Evolutionary conservation across 2,329 filamentous ascomycete genomes (phyloP).

Genomic region (Epicoccum nigrum): DNA sequence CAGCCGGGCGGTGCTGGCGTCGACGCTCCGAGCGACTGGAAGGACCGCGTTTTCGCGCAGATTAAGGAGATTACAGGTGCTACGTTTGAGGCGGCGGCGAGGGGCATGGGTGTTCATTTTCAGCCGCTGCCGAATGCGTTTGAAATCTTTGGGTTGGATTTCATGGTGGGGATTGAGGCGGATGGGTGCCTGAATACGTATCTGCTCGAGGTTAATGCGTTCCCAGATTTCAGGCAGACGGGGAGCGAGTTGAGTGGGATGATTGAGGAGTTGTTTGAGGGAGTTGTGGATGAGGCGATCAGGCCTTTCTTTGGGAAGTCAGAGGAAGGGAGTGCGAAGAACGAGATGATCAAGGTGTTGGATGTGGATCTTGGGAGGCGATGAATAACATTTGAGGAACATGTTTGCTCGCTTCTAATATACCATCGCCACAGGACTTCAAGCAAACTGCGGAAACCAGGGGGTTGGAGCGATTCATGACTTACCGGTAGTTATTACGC

Average conservation of each 20-base stretch:
- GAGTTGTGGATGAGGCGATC: slow-evolving; percentile 71
- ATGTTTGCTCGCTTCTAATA: too few species aligned
- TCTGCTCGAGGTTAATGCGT: slow-evolving; percentile 92
- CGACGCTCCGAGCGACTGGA: slow-evolving; percentile 48
- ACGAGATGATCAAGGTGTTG: slow-evolving; percentile 50
- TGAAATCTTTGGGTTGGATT: slow-evolving; percentile 91
- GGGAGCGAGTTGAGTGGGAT: slow-evolving; percentile 74
- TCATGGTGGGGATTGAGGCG: slow-evolving; percentile 65
- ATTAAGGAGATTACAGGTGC: slow-evolving; percentile 77
- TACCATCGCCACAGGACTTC: too few species aligned
- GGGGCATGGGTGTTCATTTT: slow-evolving; percentile 87
- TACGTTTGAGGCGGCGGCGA: slow-evolving; percentile 83
- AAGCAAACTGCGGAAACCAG: too few species aligned
- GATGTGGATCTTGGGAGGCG: slow-evolving; percentile 55
- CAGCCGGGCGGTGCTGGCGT: slow-evolving; percentile 22
- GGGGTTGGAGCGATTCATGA: too few species aligned
- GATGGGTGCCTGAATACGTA: slow-evolving; percentile 62
- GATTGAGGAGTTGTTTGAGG: slow-evolving; percentile 78
- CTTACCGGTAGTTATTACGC: too few species aligned
- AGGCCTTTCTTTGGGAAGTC: slow-evolving; percentile 66
- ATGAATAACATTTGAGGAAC: too few species aligned
- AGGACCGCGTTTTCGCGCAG: slow-evolving; percentile 71
- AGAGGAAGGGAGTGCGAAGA: slow-evolving; percentile 14
- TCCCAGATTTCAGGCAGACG: slow-evolving; percentile 94
- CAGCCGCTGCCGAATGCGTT: slow-evolving; percentile 87